Evolutionary conservation across 345 rosid species (phyloP), one percentile per base, ranked within the genome.

Genomic region (Brassica cretica): DNA sequence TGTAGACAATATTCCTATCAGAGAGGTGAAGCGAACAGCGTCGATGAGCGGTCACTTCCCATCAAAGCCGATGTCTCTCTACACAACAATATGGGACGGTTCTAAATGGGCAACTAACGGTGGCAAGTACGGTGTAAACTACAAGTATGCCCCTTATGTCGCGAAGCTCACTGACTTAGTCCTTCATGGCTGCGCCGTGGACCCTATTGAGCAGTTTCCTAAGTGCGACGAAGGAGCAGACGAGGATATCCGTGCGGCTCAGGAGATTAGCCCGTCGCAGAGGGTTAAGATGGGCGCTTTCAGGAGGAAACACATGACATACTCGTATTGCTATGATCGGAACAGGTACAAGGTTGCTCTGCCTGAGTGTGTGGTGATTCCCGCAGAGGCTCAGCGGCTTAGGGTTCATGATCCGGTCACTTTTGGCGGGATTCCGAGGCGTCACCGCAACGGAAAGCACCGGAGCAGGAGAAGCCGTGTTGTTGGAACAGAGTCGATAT

Each of bases 101-200:
- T 94, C 98, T n/a, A 84, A 84, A 72, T 94, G 98, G 98, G 98
- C 98, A 12, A 95, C 99, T 30, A 88, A 90, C 63, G 98, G 99
- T 67, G 99, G 99, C 59, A 95, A 91, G 71, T 95, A 95, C 70
- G 86, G 90, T 79, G 93, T 93, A 33, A 95, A 91, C 72, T 95
- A 95, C 90, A 93, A 90, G 78, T 95, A 95, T n/a, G 89, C 97
- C 3, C 99, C 99, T 24, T 95, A 86, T 5, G 73, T 91, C 0
- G 82, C 94, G 0, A 65, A 82, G 58, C 90, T 95, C 82, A 85
- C 96, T 6, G 82, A 93, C 76, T 74, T 95, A 62, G 83, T 88
- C 63, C 91, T 95, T 25, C 96, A 91, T 0, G 99, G 99, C 25
- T 95, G 99, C 9, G 71, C 98, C 0, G 93, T 93, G 39, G 96